Percentiles rank a stretch among this genome's conserved stretches.
phyloP scores from a whole-genome alignment of 768 basidiomycete genomes.

The Asterophora lycoperdoides region DNA sequence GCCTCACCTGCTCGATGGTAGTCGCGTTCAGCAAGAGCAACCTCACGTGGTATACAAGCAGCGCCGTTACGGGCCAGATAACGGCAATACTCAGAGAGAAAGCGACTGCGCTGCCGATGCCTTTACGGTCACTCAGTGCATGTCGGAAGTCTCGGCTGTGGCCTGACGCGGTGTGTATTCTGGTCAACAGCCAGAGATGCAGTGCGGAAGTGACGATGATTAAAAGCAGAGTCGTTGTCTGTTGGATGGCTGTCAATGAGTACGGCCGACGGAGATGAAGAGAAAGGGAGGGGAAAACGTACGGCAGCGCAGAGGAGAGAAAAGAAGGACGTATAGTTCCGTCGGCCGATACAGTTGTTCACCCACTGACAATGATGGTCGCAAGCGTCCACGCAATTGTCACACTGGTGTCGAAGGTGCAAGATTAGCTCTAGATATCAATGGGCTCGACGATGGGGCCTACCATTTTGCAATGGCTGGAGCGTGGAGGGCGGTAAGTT shows the following conservation, averaged over 20 bases:
- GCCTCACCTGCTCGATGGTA: slow-evolving; percentile 89
- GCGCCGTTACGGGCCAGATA: slow-evolving; percentile 78
- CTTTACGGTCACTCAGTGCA: slow-evolving; percentile 38
- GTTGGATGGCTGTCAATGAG: background rate
- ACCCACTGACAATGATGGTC: slow-evolving; percentile 92
- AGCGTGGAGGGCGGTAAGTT: slow-evolving; percentile 88
- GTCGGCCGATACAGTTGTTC: slow-evolving; percentile 92
- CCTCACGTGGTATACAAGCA: slow-evolving; percentile 84
- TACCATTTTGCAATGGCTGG: slow-evolving; percentile 95
- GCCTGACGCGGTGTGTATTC: slow-evolving; percentile 29
- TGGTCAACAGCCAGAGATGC: slow-evolving; percentile 70
- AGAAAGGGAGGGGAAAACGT: slow-evolving; percentile 30
- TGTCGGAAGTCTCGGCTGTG: slow-evolving; percentile 36
- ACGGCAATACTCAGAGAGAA: slow-evolving; percentile 70
- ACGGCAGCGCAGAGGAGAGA: slow-evolving; percentile 75
- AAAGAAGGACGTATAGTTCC: slow-evolving; percentile 95
- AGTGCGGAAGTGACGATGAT: slow-evolving; percentile 81
- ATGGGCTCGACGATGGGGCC: slow-evolving; percentile 16
- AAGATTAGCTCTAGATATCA: slow-evolving; percentile 1
- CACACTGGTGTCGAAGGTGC: slow-evolving; percentile 66
- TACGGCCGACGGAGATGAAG: background rate
- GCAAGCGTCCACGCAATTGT: slow-evolving; percentile 95
- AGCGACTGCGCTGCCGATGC: slow-evolving; percentile 75
- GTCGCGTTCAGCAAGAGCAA: slow-evolving; percentile 83
- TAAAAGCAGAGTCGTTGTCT: slow-evolving; percentile 73